A percentile compares a stretch with the other conserved stretches of the same genome.
Evolutionary conservation across 83 land plant genomes (phyloP).

Genomic region (Isoetes engelmannii): DNA sequence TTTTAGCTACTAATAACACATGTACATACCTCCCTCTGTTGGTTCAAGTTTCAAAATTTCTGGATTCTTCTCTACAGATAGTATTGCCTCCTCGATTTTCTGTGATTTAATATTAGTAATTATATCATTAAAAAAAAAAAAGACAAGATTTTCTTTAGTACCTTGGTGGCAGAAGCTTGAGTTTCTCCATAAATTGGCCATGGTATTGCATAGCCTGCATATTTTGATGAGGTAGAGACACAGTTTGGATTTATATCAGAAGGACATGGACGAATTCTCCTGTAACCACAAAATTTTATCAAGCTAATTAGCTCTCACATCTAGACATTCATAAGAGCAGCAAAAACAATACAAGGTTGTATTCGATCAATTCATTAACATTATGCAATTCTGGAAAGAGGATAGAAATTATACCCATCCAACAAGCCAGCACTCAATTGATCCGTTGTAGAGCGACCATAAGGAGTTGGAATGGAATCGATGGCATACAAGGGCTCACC

Average conservation of each 20-base stretch:
- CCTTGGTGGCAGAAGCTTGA: slow-evolving; percentile 18
- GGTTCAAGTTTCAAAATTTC: slow-evolving; percentile 23
- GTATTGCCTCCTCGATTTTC: slow-evolving; percentile 32
- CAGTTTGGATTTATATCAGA: slow-evolving; percentile 36
- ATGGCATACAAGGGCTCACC: too few species aligned
- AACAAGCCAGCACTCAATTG: too few species aligned
- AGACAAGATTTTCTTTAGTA: neutral
- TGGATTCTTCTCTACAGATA: slow-evolving; percentile 27
- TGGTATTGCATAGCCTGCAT: slow-evolving; percentile 24
- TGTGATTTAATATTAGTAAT: neutral
- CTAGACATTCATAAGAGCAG: too few species aligned
- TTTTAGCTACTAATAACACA: neutral
- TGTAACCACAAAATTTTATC: neutral
- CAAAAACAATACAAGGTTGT: too few species aligned
- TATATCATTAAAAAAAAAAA: neutral
- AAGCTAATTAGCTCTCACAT: too few species aligned
- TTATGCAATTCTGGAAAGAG: too few species aligned
- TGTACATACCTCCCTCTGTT: slow-evolving; percentile 17
- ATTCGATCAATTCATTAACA: too few species aligned
- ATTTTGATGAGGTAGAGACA: slow-evolving; percentile 32
- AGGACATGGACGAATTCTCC: slow-evolving; percentile 36
- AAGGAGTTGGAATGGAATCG: too few species aligned
- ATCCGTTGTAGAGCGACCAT: too few species aligned
- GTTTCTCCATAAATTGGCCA: slow-evolving; percentile 21
- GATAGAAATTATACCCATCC: too few species aligned